Evolutionary conservation across 2,329 filamentous ascomycete species (phyloP).

Genomic region (Pyrenophora teres): DNA sequence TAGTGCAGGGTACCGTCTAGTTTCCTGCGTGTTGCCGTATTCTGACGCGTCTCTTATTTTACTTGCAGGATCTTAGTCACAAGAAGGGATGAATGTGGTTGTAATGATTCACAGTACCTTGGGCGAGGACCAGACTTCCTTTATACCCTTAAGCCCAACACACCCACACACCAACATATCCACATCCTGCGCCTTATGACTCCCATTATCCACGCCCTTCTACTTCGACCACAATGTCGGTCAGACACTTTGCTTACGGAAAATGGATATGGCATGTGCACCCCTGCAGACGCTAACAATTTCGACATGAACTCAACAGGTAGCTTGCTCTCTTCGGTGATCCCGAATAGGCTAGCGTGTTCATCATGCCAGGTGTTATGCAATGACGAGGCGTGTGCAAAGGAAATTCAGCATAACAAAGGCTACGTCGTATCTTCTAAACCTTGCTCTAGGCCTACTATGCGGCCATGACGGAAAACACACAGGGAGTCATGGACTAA

Average conservation of each 20-base stretch:
- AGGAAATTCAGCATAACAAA: background rate
- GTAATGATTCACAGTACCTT: background rate
- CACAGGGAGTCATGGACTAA: background rate
- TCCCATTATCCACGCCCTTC: background rate
- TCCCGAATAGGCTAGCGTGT: background rate
- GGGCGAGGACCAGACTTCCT: background rate
- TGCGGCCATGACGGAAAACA: background rate
- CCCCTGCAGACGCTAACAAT: background rate
- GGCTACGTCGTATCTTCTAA: background rate
- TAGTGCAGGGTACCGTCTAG: background rate
- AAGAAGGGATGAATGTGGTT: background rate
- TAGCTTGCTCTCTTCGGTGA: background rate
- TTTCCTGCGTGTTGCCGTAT: background rate
- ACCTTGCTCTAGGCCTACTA: background rate
- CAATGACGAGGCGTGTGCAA: background rate
- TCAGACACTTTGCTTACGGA: too few relatives aligned
- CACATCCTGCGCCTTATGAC: constrained; percentile 4
- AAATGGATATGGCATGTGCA: background rate
- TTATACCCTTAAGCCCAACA: constrained; percentile 2
- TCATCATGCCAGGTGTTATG: background rate
- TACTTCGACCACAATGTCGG: too few relatives aligned
- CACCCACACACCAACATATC: background rate
- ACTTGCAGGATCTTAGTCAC: too few relatives aligned
- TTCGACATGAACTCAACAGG: background rate
- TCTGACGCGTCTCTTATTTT: too few relatives aligned